A percentile compares a stretch with the other conserved stretches of the same genome.
Evolutionary conservation across 768 basidiomycete genomes (phyloP).

Genomic region (Chalciporus sphaerocephalus): DNA sequence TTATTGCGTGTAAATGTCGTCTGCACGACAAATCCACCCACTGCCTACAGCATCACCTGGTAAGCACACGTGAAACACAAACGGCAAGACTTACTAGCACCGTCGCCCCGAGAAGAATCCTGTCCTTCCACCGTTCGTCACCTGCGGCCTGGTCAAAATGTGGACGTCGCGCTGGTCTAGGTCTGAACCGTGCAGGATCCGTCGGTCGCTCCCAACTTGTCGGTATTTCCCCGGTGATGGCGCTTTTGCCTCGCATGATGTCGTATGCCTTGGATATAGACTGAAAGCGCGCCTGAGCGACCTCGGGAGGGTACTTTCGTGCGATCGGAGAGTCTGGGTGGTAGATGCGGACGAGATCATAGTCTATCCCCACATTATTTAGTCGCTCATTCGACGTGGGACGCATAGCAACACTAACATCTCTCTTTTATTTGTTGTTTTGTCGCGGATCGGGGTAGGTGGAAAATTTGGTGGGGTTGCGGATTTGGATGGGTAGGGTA

Average conservation of each 20-base stretch:
- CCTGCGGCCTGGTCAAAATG: slow-evolving; percentile 41
- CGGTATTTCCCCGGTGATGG: slow-evolving; percentile 16
- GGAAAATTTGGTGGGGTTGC: slow-evolving; percentile 61
- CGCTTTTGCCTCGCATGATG: slow-evolving; percentile 47
- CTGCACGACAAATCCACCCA: slow-evolving; percentile 33
- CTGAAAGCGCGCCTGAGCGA: slow-evolving; percentile 63
- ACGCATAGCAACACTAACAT: slow-evolving; percentile 38
- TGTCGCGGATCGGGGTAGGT: slow-evolving; percentile 50
- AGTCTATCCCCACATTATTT: slow-evolving; percentile 43
- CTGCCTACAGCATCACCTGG: slow-evolving; percentile 24
- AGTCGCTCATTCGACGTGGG: slow-evolving; percentile 1
- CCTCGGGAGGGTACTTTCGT: slow-evolving; percentile 40
- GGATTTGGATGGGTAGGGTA: slow-evolving; percentile 49
- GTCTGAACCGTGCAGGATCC: slow-evolving; percentile 42
- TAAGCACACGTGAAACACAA: neutral
- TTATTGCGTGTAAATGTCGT: slow-evolving; percentile 28
- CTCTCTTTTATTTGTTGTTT: slow-evolving; percentile 53
- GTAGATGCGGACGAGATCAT: slow-evolving; percentile 74
- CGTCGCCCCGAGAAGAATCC: slow-evolving; percentile 52
- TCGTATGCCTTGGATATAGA: slow-evolving; percentile 69
- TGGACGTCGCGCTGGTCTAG: slow-evolving; percentile 35
- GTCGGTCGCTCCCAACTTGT: slow-evolving; percentile 16
- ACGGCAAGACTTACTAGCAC: slow-evolving; percentile 38
- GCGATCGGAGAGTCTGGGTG: slow-evolving; percentile 64
- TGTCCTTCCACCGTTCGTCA: slow-evolving; percentile 69